These are phyloP conservation scores for Suillus hirtellus DNA, from an alignment of 768 basidiomycete species.

Conservation along the genomic window DNA sequence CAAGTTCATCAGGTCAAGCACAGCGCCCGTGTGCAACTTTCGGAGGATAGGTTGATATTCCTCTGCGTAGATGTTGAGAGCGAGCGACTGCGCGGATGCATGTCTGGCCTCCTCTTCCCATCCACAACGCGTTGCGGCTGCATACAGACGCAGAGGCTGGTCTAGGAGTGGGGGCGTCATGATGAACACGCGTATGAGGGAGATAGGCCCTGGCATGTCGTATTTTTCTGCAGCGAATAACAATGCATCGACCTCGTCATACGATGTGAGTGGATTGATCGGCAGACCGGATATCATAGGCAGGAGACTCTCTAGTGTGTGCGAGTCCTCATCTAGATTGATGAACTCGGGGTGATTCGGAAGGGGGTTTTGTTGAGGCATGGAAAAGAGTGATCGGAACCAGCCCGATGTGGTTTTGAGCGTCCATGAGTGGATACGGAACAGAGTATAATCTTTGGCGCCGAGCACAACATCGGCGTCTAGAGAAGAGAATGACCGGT, in stretches of 20 bases:
- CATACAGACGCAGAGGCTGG: conserved; percentile 54
- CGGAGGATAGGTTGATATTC: conserved; percentile 45
- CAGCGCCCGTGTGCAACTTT: conserved; percentile 49
- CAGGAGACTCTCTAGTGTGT: conserved; percentile 55
- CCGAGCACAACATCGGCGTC: conserved; percentile 60
- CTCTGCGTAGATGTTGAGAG: conserved; percentile 50
- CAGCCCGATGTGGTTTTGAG: conserved; percentile 66
- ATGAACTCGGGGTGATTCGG: conserved; percentile 38
- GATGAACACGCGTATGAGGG: conserved; percentile 58
- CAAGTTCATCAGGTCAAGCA: conserved; percentile 54
- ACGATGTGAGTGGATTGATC: conserved; percentile 47
- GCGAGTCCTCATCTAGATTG: conserved; percentile 56
- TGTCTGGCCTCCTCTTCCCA: conserved; percentile 58
- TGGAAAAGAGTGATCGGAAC: conserved; percentile 60
- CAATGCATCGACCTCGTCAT: conserved; percentile 56
- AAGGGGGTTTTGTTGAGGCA: conserved; percentile 42
- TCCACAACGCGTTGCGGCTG: conserved; percentile 54
- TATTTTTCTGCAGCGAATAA: conserved; percentile 68
- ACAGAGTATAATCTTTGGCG: conserved; percentile 51
- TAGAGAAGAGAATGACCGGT: conserved; percentile 50
- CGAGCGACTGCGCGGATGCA: conserved; percentile 57
- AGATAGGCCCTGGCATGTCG: conserved; percentile 65
- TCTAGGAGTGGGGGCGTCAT: conserved; percentile 51
- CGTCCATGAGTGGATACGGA: conserved; percentile 59
- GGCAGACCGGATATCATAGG: conserved; percentile 64